Evolutionary conservation across 805 yeast genomes (phyloP).

Genomic region (Middelhovenomyces tepae): DNA sequence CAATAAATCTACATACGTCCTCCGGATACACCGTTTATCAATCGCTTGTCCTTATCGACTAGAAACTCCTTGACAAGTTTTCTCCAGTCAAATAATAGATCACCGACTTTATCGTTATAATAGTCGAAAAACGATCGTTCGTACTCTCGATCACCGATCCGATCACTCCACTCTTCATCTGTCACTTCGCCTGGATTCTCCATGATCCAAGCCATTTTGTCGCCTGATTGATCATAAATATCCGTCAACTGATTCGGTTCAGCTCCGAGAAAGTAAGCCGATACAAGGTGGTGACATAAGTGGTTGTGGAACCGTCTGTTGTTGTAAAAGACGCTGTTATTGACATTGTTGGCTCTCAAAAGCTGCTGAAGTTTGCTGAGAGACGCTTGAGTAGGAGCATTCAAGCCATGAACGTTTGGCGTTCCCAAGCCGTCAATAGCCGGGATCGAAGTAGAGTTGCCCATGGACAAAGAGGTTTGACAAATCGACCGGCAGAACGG

Average conservation of each 20-base stretch:
- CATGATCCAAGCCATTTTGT: conserved; percentile 29
- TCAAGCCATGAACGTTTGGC: neutral
- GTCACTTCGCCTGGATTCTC: conserved; percentile 32
- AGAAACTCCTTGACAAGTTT: conserved; percentile 20
- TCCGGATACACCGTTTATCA: conserved; percentile 12
- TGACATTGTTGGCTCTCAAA: conserved; percentile 24
- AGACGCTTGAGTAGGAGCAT: conserved; percentile 13
- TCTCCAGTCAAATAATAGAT: conserved; percentile 27
- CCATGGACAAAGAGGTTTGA: too few species aligned
- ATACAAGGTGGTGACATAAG: conserved; percentile 24
- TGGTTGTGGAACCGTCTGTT: conserved; percentile 25
- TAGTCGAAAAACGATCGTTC: conserved; percentile 31
- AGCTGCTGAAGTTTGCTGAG: conserved; percentile 22
- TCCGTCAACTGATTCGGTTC: conserved; percentile 21
- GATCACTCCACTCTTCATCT: conserved; percentile 25
- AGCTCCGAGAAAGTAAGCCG: conserved; percentile 32
- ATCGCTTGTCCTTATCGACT: conserved; percentile 7
- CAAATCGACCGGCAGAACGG: too few species aligned
- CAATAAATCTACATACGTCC: too few species aligned
- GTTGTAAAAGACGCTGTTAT: conserved; percentile 24
- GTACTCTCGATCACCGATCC: conserved; percentile 24
- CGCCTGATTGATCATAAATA: conserved; percentile 18
- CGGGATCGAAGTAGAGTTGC: neutral
- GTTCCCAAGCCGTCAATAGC: neutral
- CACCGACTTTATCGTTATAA: conserved; percentile 30